Evolutionary conservation across 805 yeast species (phyloP), one percentile per base, ranked within the genome.

Genomic region (Kazachstania bromeliacearum): DNA sequence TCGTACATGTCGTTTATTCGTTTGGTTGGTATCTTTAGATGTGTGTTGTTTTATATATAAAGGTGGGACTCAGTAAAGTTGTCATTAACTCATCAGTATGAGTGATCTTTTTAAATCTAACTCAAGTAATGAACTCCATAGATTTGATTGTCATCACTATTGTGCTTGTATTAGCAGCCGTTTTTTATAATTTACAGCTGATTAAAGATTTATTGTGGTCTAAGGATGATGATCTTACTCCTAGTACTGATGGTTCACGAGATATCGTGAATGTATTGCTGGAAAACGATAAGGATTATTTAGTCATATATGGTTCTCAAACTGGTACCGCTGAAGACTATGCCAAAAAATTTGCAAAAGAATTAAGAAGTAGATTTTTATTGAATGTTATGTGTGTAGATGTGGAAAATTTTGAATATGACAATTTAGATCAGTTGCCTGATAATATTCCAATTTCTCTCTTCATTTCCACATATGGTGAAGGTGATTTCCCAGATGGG

Each of bases 301-400:
- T 87, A 30, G 79, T 92, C 3, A 71, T 92, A 42, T 92, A 72
- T 57, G 97, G 95, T 13, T 88, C 97, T 10, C 99, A 92, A 63
- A 92, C 98, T 4, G 98, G 98, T 45, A 92, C 98, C 13, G 95
- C 97, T 30, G 98, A 92, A 63, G 98, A 92, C 55, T 89, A 87
- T 51, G 94, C 96, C 14, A 74, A 80, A 48, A 84, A 89, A 56
- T 78, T 87, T 48, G 77, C 95, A 33, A 87, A 88, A 55, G 98
- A 92, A 57, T 75, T 89, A 50, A 75, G 77, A 48, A 68, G 94
- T 19, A 73, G 80, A 57, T 88, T 81, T 55, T 85, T 88, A 31
- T 69, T 92, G 47, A 75, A 78, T 44, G 76, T 89, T 2, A 75
- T 92, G 80, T 75, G 80, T 40, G 92, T 80, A 7, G 97, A 89